Percentiles rank a stretch among this genome's conserved stretches.
Evolutionary conservation across 2,329 filamentous ascomycete species (phyloP).

Genomic region (Fonsecaea erecta): DNA sequence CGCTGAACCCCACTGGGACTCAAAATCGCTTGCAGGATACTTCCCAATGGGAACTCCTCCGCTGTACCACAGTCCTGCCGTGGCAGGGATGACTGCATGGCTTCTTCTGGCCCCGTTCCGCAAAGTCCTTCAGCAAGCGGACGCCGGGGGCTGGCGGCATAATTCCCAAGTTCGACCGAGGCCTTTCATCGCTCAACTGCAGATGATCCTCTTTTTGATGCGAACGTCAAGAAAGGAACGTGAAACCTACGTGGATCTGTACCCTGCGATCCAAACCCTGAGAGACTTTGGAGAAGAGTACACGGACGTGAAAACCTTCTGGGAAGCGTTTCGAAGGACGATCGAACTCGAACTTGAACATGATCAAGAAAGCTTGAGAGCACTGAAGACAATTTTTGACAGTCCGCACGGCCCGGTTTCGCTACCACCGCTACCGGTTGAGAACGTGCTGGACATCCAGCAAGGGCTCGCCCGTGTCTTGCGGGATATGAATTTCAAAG

Average conservation of each 20-base stretch:
- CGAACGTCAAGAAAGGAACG: constrained; percentile 49
- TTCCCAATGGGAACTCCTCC: constrained; percentile 55
- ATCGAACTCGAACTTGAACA: constrained; percentile 58
- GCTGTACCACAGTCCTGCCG: constrained; percentile 52
- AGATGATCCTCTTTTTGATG: constrained; percentile 58
- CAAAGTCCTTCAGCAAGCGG: constrained; percentile 57
- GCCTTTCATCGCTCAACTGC: constrained; percentile 57
- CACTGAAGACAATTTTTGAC: constrained; percentile 55
- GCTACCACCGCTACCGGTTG: constrained; percentile 44
- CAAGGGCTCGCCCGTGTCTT: constrained; percentile 38
- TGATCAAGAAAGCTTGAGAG: constrained; percentile 47
- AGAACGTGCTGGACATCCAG: constrained; percentile 45
- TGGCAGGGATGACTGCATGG: constrained; percentile 63
- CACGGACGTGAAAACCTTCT: constrained; percentile 59
- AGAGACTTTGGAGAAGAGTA: constrained; percentile 51
- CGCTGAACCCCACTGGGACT: constrained; percentile 57
- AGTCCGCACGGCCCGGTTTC: constrained; percentile 36
- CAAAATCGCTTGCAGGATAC: constrained; percentile 62
- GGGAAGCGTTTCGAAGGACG: constrained; percentile 58
- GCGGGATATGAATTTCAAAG: constrained; percentile 17
- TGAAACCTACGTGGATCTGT: constrained; percentile 49
- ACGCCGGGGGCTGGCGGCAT: constrained; percentile 52
- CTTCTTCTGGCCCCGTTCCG: constrained; percentile 65
- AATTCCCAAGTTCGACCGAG: constrained; percentile 55
- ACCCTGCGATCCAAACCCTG: constrained; percentile 48